phyloP scores from a whole-genome alignment of 2,329 filamentous ascomycete genomes.

The Epichloe baconii region DNA sequence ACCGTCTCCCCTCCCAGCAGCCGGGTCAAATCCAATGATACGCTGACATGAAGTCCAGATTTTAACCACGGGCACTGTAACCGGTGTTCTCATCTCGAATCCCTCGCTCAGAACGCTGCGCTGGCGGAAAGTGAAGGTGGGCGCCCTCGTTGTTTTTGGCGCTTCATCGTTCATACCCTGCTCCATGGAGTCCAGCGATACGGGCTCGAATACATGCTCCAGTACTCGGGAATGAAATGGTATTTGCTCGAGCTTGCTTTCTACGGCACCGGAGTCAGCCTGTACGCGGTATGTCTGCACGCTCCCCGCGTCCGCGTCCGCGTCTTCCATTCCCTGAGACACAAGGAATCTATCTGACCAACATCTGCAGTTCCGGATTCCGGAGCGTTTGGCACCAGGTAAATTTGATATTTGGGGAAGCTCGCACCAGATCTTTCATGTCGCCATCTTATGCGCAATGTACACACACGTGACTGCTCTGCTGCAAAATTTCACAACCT shows the following conservation, averaged over 20 bases:
- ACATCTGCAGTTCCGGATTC: constrained; percentile 47
- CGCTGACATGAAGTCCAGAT: background rate
- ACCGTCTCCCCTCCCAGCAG: background rate
- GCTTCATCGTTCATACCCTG: constrained; percentile 8
- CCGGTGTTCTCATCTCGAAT: constrained; percentile 6
- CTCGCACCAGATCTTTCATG: constrained; percentile 84
- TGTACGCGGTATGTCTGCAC: constrained; percentile 55
- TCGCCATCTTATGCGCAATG: constrained; percentile 24
- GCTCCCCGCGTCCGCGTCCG: constrained; percentile 5
- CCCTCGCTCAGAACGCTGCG: constrained; percentile 6
- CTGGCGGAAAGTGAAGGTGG: constrained; percentile 8
- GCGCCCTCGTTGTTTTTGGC: constrained; percentile 6
- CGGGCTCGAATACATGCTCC: constrained; percentile 9
- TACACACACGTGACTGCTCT: constrained; percentile 8
- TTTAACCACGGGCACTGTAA: background rate
- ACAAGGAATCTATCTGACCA: constrained; percentile 1
- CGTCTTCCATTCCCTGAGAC: background rate
- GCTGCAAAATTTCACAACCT: constrained; percentile 9
- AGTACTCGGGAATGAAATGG: constrained; percentile 7
- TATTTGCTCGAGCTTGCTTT: constrained; percentile 9
- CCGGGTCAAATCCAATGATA: background rate
- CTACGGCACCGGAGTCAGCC: constrained; percentile 42
- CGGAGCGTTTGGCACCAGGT: constrained; percentile 61
- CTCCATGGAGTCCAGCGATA: constrained; percentile 8
- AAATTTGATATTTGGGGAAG: constrained; percentile 77